phyloP scores from a whole-genome alignment of 768 basidiomycete genomes.

The Botryobasidium botryosum region DNA sequence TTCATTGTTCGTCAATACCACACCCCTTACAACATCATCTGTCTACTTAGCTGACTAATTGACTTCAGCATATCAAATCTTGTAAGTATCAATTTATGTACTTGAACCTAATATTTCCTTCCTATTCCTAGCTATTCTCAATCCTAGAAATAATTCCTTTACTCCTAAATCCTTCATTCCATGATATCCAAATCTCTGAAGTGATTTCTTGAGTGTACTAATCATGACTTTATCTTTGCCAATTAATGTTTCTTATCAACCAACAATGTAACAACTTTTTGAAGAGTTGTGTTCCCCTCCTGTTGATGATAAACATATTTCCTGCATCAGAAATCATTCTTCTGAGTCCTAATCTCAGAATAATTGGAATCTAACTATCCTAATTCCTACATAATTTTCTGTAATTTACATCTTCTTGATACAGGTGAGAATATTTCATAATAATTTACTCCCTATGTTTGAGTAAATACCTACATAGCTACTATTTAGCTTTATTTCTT shows the following conservation, averaged over 20 bases:
- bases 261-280: conserved; percentile 1
- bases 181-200: not conserved
- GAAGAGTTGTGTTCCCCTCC: too few relatives aligned
- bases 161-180: not conserved
- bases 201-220: not conserved
- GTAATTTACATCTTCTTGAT: conserved; percentile 15
- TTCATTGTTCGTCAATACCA: too few relatives aligned
- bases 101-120: too few relatives aligned
- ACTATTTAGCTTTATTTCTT: conserved; percentile 7
- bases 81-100: too few relatives aligned
- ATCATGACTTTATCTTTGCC: not conserved
- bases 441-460: conserved; percentile 9
- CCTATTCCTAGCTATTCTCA: conserved; percentile 12
- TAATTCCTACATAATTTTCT: conserved; percentile 9
- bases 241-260: not conserved
- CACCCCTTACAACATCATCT: too few relatives aligned
- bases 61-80: too few relatives aligned
- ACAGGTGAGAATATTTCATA: conserved; percentile 17
- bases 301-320: too few relatives aligned
- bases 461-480: conserved; percentile 8
- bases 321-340: conserved; percentile 1
- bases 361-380: not conserved
- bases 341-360: not conserved
- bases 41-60: too few relatives aligned
- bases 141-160: conserved; percentile 10